phyloP scores from a whole-genome alignment of 169 alveolate species.

The Cytauxzoon felis region DNA sequence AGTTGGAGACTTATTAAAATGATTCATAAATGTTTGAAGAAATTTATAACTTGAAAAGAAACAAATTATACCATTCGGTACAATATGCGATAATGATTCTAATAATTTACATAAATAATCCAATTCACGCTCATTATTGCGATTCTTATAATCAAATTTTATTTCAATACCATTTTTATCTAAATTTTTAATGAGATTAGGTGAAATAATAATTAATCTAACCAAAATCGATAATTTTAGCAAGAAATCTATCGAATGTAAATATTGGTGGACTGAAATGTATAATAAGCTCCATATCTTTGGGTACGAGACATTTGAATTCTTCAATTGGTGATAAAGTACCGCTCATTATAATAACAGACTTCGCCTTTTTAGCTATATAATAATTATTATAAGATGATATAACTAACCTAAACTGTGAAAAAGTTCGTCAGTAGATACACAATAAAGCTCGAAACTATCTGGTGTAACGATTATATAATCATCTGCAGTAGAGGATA shows the following conservation, averaged over 20 bases:
- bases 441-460: neutral
- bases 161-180: slow-evolving; percentile 29
- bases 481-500: slow-evolving; percentile 31
- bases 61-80: slow-evolving; percentile 56
- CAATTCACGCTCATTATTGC: slow-evolving; percentile 23
- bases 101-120: slow-evolving; percentile 24
- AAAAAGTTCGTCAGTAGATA: slow-evolving; percentile 10
- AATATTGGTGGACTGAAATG: slow-evolving; percentile 52
- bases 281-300: slow-evolving; percentile 8
- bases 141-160: slow-evolving; percentile 28
- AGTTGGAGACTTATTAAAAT: slow-evolving; percentile 16
- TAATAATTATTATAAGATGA: neutral
- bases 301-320: slow-evolving; percentile 30
- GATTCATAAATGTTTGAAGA: slow-evolving; percentile 11
- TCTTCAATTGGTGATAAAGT: slow-evolving; percentile 61
- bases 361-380: slow-evolving; percentile 29
- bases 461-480: slow-evolving; percentile 39
- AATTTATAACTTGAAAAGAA: slow-evolving; percentile 44
- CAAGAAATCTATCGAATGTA: slow-evolving; percentile 15
- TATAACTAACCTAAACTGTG: slow-evolving; percentile 9
- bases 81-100: slow-evolving; percentile 5
- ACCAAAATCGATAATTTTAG: slow-evolving; percentile 34
- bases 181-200: neutral
- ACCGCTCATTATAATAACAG: slow-evolving; percentile 57
- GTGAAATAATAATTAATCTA: neutral